phyloP scores from a whole-genome alignment of 192 early-diverging fungal genomes.

The Mortierella hygrophila region DNA sequence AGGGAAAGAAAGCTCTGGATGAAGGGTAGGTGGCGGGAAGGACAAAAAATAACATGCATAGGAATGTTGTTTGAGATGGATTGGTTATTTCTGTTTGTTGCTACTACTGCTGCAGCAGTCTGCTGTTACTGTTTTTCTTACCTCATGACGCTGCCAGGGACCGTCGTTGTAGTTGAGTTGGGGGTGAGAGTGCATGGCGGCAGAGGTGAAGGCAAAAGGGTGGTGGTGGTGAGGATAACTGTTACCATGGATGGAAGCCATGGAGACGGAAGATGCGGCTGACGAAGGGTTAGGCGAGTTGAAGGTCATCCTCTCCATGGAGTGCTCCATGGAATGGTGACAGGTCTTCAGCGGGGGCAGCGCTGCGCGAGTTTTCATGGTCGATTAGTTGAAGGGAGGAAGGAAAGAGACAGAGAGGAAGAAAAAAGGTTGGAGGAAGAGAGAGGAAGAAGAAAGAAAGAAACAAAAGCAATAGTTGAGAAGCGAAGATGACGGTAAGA shows the following conservation, averaged over 20 bases:
- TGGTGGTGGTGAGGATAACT: neutral
- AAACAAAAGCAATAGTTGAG: too few species aligned
- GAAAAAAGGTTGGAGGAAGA: neutral
- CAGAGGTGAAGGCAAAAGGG: neutral
- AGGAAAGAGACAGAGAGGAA: neutral
- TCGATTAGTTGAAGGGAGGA: neutral
- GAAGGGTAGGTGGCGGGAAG: neutral
- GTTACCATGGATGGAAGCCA: constrained; percentile 18
- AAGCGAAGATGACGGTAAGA: too few species aligned
- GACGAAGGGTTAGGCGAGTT: constrained; percentile 27
- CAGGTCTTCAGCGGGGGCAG: constrained; percentile 40
- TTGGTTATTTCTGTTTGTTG: too few species aligned
- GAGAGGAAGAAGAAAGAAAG: neutral
- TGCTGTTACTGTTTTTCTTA: constrained; percentile 8
- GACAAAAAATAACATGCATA: neutral
- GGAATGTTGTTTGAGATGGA: neutral
- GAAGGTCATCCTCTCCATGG: constrained; percentile 41
- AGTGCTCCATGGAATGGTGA: constrained; percentile 41
- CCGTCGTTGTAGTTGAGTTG: constrained; percentile 17
- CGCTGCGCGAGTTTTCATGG: constrained; percentile 32
- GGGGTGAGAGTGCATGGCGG: neutral
- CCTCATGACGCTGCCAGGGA: constrained; percentile 50
- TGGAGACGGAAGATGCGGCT: constrained; percentile 14
- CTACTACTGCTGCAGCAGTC: neutral
- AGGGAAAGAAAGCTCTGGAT: neutral